Evolutionary conservation across 768 basidiomycete species (phyloP).

Genomic region (Auriscalpium orientale): DNA sequence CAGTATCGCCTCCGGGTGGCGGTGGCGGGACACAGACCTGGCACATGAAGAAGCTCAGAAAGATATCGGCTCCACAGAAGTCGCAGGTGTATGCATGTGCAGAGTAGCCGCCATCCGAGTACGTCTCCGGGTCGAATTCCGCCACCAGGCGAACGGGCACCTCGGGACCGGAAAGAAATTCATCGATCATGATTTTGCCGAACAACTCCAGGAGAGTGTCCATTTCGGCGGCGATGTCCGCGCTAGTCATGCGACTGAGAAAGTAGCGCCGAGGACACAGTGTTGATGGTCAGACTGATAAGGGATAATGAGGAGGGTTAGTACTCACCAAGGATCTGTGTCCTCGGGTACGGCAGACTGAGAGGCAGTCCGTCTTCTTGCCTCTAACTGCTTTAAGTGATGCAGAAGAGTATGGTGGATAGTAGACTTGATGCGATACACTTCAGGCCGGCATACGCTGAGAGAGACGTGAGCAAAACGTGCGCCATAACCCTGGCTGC

Average conservation of each 20-base stretch:
- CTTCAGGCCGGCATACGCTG: constrained; percentile 78
- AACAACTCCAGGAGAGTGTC: constrained; percentile 37
- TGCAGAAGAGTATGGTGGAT: constrained; percentile 47
- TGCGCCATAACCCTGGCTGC: neutral
- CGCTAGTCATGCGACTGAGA: no score
- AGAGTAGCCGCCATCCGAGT: constrained; percentile 7
- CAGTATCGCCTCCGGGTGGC: constrained; percentile 5
- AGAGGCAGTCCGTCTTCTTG: neutral
- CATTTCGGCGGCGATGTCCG: constrained; percentile 15
- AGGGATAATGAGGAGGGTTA: neutral
- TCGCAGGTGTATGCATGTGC: constrained; percentile 44
- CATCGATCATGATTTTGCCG: constrained; percentile 44
- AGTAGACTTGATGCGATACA: constrained; percentile 64
- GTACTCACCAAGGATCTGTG: neutral
- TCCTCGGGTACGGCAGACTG: neutral
- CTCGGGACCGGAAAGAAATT: constrained; percentile 24
- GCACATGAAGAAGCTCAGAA: constrained; percentile 78
- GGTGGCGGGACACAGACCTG: constrained; percentile 27
- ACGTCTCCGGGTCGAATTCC: constrained; percentile 13
- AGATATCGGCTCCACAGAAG: constrained; percentile 77
- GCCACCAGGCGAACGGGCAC: constrained; percentile 2
- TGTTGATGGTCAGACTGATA: neutral
- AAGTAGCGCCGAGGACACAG: neutral
- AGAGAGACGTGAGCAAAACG: no score
- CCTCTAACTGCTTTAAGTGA: constrained; percentile 19